phyloP scores from a whole-genome alignment of 352 stramenopile species.

The Pythium diclinum region DNA sequence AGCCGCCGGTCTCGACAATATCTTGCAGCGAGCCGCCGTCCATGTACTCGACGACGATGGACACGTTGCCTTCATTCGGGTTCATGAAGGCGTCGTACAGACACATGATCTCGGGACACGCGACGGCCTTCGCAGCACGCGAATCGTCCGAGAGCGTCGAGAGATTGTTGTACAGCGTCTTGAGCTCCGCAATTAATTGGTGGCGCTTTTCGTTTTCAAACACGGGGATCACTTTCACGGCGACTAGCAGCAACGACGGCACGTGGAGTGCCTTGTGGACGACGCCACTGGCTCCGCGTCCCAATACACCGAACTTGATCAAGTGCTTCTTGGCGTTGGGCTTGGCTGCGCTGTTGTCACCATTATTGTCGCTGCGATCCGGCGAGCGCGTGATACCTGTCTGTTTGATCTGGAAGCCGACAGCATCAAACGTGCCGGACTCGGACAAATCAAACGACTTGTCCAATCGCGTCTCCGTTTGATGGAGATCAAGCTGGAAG shows the following conservation, averaged over 20 bases:
- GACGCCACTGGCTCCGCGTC: slow-evolving; percentile 81
- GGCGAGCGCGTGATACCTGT: slow-evolving; percentile 69
- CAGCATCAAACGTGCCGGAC: slow-evolving; percentile 77
- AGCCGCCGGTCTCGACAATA: slow-evolving; percentile 88
- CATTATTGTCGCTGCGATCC: slow-evolving; percentile 30
- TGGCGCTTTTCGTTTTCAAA: slow-evolving; percentile 88
- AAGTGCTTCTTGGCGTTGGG: slow-evolving; percentile 79
- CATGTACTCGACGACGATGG: slow-evolving; percentile 96
- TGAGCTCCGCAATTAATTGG: slow-evolving; percentile 84
- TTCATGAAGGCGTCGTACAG: slow-evolving; percentile 95
- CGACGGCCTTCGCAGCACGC: slow-evolving; percentile 39
- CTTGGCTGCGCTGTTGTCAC: slow-evolving; percentile 29
- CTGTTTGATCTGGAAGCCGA: slow-evolving; percentile 83
- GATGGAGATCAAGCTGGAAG: slow-evolving; percentile 73
- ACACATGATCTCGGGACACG: slow-evolving; percentile 84
- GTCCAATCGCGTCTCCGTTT: slow-evolving; percentile 56
- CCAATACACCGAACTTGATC: slow-evolving; percentile 78
- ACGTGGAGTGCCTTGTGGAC: slow-evolving; percentile 90
- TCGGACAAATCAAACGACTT: slow-evolving; percentile 79
- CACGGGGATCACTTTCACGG: slow-evolving; percentile 89
- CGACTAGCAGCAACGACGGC: slow-evolving; percentile 85
- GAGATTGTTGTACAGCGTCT: slow-evolving; percentile 85
- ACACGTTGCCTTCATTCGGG: slow-evolving; percentile 87
- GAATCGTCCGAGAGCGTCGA: slow-evolving; percentile 64
- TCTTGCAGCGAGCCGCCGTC: slow-evolving; percentile 92